Evolutionary conservation across 495 filamentous ascomycete genomes (phyloP).

Genomic region (Cercophora scortea): DNA sequence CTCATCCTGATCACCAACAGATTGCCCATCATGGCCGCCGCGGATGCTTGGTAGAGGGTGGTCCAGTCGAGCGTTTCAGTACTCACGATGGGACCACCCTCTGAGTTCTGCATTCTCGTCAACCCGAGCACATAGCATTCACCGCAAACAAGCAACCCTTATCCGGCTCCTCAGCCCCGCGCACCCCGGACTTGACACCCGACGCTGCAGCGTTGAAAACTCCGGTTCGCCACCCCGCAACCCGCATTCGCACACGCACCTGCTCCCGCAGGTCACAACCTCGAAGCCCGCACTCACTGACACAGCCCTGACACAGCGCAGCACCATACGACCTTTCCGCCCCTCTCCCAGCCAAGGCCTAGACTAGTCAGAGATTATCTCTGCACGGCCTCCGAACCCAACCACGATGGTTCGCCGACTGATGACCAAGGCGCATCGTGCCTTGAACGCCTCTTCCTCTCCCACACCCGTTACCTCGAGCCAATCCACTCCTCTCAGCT

Average conservation of each 20-base stretch:
- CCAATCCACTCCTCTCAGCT: conserved; percentile 26
- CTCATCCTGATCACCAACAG: too few species aligned
- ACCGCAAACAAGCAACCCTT: background rate
- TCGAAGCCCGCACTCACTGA: too few species aligned
- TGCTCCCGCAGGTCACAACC: too few species aligned
- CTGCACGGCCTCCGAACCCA: too few species aligned
- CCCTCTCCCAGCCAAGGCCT: background rate
- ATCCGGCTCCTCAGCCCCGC: background rate
- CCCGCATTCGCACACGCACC: background rate
- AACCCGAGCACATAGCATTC: conserved; percentile 5
- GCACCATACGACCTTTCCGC: too few species aligned
- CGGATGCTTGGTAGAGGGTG: conserved; percentile 46
- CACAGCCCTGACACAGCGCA: too few species aligned
- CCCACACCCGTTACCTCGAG: conserved; percentile 28
- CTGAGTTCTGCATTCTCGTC: conserved; percentile 20
- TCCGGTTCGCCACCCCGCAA: background rate
- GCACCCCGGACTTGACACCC: background rate
- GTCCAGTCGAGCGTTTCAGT: conserved; percentile 28
- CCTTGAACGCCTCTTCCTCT: conserved; percentile 5
- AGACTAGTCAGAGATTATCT: background rate
- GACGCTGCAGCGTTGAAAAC: background rate
- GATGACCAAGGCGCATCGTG: conserved; percentile 22
- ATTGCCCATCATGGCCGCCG: conserved; percentile 31
- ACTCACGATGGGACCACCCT: conserved; percentile 47
- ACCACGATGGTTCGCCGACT: conserved; percentile 26